Percentiles rank a stretch among this genome's conserved stretches.
Evolutionary conservation across 352 stramenopile species (phyloP).

Genomic region (Globisporangium yorkense): DNA sequence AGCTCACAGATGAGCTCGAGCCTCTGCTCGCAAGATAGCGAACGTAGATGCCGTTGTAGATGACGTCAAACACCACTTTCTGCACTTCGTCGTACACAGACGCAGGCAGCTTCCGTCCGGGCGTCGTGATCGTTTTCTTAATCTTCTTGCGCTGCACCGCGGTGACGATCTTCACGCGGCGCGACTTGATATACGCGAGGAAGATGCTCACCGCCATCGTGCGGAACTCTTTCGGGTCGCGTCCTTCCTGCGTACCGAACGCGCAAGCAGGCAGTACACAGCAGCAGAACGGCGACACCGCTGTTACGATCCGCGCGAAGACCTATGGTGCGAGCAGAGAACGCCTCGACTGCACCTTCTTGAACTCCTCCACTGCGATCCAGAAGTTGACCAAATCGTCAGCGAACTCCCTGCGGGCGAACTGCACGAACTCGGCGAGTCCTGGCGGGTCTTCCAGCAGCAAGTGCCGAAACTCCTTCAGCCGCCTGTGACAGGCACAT

Average conservation of each 20-base stretch:
- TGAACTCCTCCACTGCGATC: slow-evolving; percentile 53
- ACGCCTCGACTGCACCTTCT: slow-evolving; percentile 19
- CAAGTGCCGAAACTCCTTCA: slow-evolving; percentile 27
- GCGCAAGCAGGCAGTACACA: not conserved
- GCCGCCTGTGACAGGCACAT: slow-evolving; percentile 16
- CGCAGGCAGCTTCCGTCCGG: slow-evolving; percentile 34
- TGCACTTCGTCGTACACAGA: slow-evolving; percentile 55
- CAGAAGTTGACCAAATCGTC: slow-evolving; percentile 56
- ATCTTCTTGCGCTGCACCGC: slow-evolving; percentile 61
- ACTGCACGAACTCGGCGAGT: slow-evolving; percentile 31
- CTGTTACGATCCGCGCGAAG: not conserved
- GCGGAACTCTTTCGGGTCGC: slow-evolving; percentile 33
- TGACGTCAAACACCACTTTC: slow-evolving; percentile 45
- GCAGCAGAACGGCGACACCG: not conserved
- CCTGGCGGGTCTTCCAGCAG: slow-evolving; percentile 29
- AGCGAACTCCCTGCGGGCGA: slow-evolving; percentile 42
- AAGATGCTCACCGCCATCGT: slow-evolving; percentile 39
- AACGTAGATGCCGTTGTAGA: slow-evolving; percentile 48
- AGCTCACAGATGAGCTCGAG: not conserved
- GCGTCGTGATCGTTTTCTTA: slow-evolving; percentile 57
- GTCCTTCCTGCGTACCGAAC: slow-evolving; percentile 7
- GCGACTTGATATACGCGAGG: slow-evolving; percentile 55
- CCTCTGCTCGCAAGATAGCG: slow-evolving; percentile 24
- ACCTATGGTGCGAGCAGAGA: not conserved
- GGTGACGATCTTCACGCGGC: slow-evolving; percentile 54